Conservation (phyloP, 495 filamentous ascomycete genomes). For the Aspergillus steynii region DNA sequence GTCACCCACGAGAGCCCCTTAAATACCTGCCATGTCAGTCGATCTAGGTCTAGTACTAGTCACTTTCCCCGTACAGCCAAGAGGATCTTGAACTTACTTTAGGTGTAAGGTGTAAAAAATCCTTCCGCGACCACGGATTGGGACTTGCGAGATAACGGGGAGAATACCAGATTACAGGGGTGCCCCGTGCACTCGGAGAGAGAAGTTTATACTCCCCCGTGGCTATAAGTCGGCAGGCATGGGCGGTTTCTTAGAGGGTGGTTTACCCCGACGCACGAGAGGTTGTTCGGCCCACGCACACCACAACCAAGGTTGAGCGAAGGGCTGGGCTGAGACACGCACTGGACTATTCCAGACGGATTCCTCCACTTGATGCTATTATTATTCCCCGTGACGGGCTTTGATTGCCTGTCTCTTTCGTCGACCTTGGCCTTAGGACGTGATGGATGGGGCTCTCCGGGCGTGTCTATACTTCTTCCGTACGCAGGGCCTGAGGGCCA, state of each 20-base stretch:
- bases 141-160: no score
- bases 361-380: slow-evolving; percentile 5
- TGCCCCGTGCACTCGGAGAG: background rate
- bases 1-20: no score
- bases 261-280: background rate
- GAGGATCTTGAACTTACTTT: background rate
- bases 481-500: background rate
- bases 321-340: slow-evolving; percentile 9
- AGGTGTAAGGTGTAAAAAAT: background rate
- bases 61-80: background rate
- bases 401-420: background rate
- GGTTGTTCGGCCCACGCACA: background rate
- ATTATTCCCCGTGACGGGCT: background rate
- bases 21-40: no score
- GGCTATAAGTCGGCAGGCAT: background rate
- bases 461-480: background rate
- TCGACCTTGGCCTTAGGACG: background rate
- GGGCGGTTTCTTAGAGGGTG: background rate
- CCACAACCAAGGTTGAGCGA: background rate
- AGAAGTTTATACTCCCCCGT: background rate
- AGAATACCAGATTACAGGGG: background rate
- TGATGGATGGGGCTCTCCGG: background rate
- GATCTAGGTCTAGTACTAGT: no score
- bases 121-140: background rate
- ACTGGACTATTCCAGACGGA: background rate